Evolutionary conservation across 1,284 basidiomycete species (phyloP).

Genomic region (Leccinum subatratum): DNA sequence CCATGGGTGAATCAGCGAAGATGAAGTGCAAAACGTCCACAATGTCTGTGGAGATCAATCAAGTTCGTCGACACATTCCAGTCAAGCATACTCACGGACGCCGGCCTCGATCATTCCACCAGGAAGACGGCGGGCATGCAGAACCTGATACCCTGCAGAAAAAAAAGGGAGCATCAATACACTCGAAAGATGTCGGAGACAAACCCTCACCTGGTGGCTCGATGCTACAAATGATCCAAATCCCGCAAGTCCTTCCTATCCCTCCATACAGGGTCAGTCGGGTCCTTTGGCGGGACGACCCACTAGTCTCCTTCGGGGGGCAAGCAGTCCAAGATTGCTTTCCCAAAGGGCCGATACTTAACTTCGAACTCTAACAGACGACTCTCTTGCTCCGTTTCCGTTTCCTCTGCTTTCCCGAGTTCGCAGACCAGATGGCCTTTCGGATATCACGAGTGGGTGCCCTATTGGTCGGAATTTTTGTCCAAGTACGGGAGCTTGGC

Average conservation of each 20-base stretch:
- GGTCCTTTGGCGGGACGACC: slow-evolving; percentile 82
- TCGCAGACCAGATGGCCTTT: slow-evolving; percentile 97
- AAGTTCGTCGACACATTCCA: background rate
- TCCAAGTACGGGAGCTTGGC: slow-evolving; percentile 83
- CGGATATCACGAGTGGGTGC: slow-evolving; percentile 82
- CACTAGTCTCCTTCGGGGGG: slow-evolving; percentile 88
- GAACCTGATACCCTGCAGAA: slow-evolving; percentile 79
- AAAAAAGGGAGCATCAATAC: background rate
- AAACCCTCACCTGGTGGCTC: slow-evolving; percentile 75
- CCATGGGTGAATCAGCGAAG: too few species aligned
- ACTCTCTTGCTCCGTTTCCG: slow-evolving; percentile 96
- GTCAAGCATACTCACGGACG: slow-evolving; percentile 71
- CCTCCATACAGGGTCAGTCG: slow-evolving; percentile 63
- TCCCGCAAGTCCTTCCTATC: slow-evolving; percentile 86
- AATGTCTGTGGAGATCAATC: slow-evolving; percentile 61
- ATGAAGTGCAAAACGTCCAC: slow-evolving; percentile 90
- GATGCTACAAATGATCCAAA: slow-evolving; percentile 87
- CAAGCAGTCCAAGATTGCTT: slow-evolving; percentile 88
- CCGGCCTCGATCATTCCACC: slow-evolving; percentile 98
- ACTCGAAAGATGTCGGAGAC: background rate
- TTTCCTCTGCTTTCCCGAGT: slow-evolving; percentile 86
- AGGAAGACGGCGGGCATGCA: slow-evolving; percentile 86
- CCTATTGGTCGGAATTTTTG: slow-evolving; percentile 98
- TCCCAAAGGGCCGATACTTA: slow-evolving; percentile 94
- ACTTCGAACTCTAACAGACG: slow-evolving; percentile 94